Conservation (phyloP, 805 yeast species). For the Hyphopichia homilentoma region DNA sequence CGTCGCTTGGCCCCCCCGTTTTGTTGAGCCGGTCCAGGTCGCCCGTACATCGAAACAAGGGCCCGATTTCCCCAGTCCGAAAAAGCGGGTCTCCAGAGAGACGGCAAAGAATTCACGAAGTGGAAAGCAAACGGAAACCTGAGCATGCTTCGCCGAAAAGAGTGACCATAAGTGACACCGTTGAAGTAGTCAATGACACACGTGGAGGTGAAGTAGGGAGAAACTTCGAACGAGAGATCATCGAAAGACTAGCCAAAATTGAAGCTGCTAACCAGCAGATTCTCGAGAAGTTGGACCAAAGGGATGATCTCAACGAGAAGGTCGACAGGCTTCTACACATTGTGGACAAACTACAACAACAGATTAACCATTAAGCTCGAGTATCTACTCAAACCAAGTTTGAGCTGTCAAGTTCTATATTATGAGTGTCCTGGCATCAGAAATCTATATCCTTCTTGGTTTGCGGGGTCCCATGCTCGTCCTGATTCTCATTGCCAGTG, state of each 20-base stretch:
- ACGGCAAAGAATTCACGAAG: slow-evolving; percentile 24
- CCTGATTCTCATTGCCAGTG: slow-evolving; percentile 39
- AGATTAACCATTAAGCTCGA: slow-evolving; percentile 1
- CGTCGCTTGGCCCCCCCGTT: too few species aligned
- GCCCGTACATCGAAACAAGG: too few species aligned
- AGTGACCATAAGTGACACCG: too few species aligned
- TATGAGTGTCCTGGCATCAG: too few species aligned
- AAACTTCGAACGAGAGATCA: too few species aligned
- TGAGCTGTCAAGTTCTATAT: too few species aligned
- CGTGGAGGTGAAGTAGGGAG: too few species aligned
- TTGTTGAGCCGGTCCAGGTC: too few species aligned
- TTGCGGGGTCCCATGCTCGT: slow-evolving; percentile 13
- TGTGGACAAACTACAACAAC: neutral
- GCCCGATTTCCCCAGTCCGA: slow-evolving; percentile 22
- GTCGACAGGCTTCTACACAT: neutral
- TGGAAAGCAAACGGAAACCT: too few species aligned
- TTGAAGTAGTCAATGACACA: too few species aligned
- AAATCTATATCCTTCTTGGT: slow-evolving; percentile 36
- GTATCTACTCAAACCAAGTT: too few species aligned
- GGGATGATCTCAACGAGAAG: slow-evolving; percentile 1
- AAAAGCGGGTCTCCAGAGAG: slow-evolving; percentile 35
- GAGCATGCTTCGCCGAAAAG: too few species aligned
- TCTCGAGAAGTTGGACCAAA: slow-evolving; percentile 8
- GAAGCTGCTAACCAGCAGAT: slow-evolving; percentile 10
- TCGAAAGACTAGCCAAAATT: slow-evolving; percentile 14